Conservation (phyloP, 2,329 filamentous ascomycete genomes). For the Metarhizium anisopliae region DNA sequence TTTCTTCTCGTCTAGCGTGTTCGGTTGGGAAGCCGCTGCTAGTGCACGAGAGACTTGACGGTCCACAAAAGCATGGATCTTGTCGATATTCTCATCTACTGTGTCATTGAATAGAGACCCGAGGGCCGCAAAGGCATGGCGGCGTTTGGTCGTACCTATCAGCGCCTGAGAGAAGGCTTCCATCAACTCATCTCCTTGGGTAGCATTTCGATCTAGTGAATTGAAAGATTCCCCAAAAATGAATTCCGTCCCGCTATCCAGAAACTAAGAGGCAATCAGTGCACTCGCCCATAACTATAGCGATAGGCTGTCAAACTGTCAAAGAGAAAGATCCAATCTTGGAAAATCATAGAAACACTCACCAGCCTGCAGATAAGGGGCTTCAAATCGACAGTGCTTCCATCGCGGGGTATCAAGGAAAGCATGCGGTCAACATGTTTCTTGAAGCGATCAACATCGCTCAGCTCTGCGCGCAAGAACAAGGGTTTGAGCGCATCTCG, state of each 20-base stretch:
- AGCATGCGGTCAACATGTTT: slow-evolving; percentile 7
- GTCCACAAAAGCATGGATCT: slow-evolving; percentile 6
- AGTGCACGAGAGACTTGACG: slow-evolving; percentile 4
- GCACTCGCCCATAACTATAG: neutral
- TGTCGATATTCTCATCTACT: slow-evolving; percentile 2
- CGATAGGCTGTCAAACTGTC: neutral
- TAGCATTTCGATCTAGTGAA: neutral
- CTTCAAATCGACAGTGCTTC: slow-evolving; percentile 3
- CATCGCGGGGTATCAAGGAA: neutral
- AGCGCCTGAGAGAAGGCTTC: slow-evolving; percentile 1
- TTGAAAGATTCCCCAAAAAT: slow-evolving; percentile 4
- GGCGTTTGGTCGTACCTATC: slow-evolving; percentile 2
- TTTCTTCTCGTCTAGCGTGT: neutral
- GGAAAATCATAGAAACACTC: neutral
- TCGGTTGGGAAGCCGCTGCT: neutral
- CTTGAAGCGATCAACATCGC: slow-evolving; percentile 5
- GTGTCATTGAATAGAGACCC: neutral
- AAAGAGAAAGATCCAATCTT: neutral
- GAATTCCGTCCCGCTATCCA: slow-evolving; percentile 6
- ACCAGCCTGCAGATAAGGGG: slow-evolving; percentile 4
- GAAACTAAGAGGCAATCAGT: slow-evolving; percentile 1
- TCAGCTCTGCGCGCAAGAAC: slow-evolving; percentile 4
- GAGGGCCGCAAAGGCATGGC: neutral
- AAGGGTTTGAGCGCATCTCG: slow-evolving; percentile 3
- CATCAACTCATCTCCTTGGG: slow-evolving; percentile 4